Percentiles rank a stretch among this genome's conserved stretches.
phyloP scores from a whole-genome alignment of 805 yeast genomes.

The Ogataea paraovalis region DNA sequence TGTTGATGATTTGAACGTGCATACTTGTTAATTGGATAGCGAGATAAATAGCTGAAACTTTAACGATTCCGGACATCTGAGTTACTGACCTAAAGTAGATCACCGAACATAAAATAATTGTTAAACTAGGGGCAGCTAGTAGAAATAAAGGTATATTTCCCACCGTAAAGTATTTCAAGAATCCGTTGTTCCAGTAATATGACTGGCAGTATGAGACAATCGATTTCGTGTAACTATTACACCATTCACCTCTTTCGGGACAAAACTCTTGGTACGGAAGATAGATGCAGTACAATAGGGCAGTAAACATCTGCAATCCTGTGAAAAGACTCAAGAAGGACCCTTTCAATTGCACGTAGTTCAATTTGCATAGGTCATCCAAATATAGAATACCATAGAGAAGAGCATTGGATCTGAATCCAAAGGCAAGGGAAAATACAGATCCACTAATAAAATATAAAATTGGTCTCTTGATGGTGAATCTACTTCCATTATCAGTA shows the following conservation, averaged over 20 bases:
- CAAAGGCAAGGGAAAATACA: conserved; percentile 51
- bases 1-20: conserved; percentile 82
- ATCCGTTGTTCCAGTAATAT: conserved; percentile 83
- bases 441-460: conserved; percentile 47
- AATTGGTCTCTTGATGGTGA: conserved; percentile 2
- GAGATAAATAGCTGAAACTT: conserved; percentile 41
- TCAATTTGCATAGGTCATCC: conserved; percentile 43
- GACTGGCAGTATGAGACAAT: conserved; percentile 69
- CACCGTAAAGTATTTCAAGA: conserved; percentile 75
- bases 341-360: conserved; percentile 6
- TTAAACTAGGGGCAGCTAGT: conserved; percentile 65
- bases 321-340: conserved; percentile 39
- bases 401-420: conserved; percentile 73
- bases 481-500: background rate
- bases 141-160: conserved; percentile 81
- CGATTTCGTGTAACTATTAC: conserved; percentile 51
- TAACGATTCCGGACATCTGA: conserved; percentile 36
- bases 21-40: conserved; percentile 55
- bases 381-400: conserved; percentile 66
- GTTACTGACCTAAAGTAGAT: conserved; percentile 29
- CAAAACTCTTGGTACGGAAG: conserved; percentile 60
- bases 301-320: conserved; percentile 51
- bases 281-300: conserved; percentile 45
- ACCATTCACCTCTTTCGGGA: conserved; percentile 77
- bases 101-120: conserved; percentile 40